Evolutionary conservation across 129 eudicot species (phyloP), one percentile per base, ranked within the genome.

Genomic region (Apium graveolens): DNA sequence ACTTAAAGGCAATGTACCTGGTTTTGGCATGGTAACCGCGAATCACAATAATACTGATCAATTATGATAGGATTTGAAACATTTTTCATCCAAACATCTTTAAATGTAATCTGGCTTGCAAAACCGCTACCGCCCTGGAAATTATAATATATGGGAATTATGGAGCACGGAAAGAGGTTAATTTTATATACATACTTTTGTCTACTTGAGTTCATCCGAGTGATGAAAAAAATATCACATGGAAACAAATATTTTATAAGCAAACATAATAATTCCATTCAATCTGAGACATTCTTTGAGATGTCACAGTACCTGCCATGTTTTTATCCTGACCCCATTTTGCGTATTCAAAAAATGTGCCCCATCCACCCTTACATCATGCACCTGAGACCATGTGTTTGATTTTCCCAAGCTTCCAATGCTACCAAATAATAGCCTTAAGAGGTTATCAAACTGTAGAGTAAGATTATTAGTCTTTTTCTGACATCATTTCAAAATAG

Each of bases 1-100:
- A 20, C 12, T 31, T 76, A 10, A 57, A 72, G n/a, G 35, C 34
- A 34, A 39, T 10, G 24, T 81, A 94, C 97, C 97, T 94, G 87
- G 88, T 94, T 94, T 55, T 79, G 70, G 76, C 97, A 94, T 70
- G 92, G 80, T 42, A 49, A 38, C 45, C 71, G 77, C 38, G 96
- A 86, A 82, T 94, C 98, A 75, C 97, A 94, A 68, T 95, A 94
- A 81, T 87, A 94, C 78, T 94, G 97, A 83, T 94, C 94, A 34
- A 94, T 85, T 84, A 94, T 90, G 62, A 94, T 91, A 10, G 98
- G 97, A 86, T 91, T 87, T 27, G 97, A 90, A 37, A 94, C 98
- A 65, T 88, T 91, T 73, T 80, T 81, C 96, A 95, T 90, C 92
- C 86, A 79, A 34, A 95, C 75, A 71, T 91, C 80, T 84, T 87